Evolutionary conservation across 495 filamentous ascomycete species (phyloP).

Genomic region (Neurospora sp.): DNA sequence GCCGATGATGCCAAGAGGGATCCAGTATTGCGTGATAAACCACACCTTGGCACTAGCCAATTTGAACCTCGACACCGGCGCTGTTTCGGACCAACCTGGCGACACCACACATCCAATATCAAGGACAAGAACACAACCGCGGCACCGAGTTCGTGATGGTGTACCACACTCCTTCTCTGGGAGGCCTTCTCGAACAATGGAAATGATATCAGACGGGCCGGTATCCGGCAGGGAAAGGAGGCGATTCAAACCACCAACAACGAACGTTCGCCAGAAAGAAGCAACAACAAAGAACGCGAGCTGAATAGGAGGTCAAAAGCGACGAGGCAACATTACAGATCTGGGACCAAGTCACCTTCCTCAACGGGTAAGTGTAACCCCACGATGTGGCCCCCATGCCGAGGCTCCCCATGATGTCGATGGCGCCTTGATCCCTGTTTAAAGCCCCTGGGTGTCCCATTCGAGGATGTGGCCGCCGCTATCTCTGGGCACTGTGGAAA

Average conservation of each 20-base stretch:
- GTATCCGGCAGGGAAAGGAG: background rate
- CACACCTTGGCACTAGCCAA: background rate
- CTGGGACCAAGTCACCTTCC: background rate
- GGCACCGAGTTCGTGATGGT: background rate
- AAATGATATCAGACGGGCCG: background rate
- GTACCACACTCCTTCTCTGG: background rate
- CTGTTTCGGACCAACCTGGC: background rate
- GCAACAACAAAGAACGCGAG: background rate
- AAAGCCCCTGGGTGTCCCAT: background rate
- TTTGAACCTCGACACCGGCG: background rate
- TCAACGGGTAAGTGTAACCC: background rate
- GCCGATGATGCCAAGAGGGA: background rate
- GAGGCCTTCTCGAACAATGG: background rate
- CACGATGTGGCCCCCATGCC: background rate
- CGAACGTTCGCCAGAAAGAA: background rate
- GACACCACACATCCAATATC: background rate
- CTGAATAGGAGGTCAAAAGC: background rate
- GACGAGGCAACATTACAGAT: background rate
- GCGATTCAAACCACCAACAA: background rate
- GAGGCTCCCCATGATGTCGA: background rate
- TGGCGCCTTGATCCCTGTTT: background rate
- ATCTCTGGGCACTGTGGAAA: background rate
- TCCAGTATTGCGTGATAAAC: background rate
- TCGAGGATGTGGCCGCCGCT: background rate
- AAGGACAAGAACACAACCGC: background rate